Percentiles rank a stretch among this genome's conserved stretches.
Conservation (phyloP, 768 basidiomycete species). For the Tricholoma furcatifolium region DNA sequence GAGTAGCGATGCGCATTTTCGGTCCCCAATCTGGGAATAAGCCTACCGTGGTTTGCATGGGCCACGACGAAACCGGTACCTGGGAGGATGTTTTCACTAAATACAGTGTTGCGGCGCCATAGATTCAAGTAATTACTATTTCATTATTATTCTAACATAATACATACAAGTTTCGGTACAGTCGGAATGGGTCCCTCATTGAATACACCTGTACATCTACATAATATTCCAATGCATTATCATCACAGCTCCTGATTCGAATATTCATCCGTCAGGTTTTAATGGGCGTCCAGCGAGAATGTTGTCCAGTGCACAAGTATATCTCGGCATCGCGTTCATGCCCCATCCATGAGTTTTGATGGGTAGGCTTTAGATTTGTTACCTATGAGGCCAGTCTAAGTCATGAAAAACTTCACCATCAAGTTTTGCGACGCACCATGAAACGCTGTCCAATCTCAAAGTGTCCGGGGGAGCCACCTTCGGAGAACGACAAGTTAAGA, state of each 20-base stretch:
- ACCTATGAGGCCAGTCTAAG: conserved; percentile 29
- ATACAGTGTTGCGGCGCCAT: conserved; percentile 54
- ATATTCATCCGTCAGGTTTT: conserved; percentile 21
- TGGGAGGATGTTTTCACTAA: conserved; percentile 62
- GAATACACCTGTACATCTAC: conserved; percentile 7
- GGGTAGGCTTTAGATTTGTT: conserved; percentile 71
- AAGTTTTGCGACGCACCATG: conserved; percentile 44
- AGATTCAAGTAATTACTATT: not conserved
- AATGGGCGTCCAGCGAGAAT: conserved; percentile 56
- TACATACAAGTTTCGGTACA: not conserved
- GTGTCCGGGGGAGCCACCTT: conserved; percentile 45
- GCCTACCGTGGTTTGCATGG: conserved; percentile 83
- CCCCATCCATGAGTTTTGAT: conserved; percentile 71
- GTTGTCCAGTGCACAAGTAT: conserved; percentile 64
- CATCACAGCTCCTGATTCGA: conserved; percentile 10
- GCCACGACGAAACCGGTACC: conserved; percentile 72
- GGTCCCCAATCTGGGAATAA: conserved; percentile 58
- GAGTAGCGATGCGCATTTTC: conserved; percentile 77
- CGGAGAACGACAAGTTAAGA: conserved; percentile 44
- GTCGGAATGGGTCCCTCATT: conserved; percentile 3
- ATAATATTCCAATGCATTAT: conserved; percentile 6
- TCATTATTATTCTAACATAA: not conserved
- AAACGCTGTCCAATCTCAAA: conserved; percentile 69
- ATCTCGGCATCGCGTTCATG: conserved; percentile 59
- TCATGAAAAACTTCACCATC: not conserved